Conservation (phyloP, 345 rosid species). For the Citrus trifoliata region DNA sequence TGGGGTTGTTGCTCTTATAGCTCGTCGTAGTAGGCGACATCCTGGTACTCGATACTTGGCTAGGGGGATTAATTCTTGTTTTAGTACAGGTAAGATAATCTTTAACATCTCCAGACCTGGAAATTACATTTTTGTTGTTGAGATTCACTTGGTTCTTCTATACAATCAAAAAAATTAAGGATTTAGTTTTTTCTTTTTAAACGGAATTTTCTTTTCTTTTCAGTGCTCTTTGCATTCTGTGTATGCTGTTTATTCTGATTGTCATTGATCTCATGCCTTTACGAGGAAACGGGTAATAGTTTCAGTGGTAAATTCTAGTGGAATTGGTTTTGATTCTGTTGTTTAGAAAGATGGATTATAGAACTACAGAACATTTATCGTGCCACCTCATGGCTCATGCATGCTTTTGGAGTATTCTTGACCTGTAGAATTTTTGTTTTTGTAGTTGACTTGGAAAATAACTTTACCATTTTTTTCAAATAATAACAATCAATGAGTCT, state of each 20-base stretch:
- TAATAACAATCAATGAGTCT: background rate
- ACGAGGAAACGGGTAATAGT: background rate
- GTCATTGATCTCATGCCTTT: background rate
- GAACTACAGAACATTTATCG: background rate
- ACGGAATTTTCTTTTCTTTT: background rate
- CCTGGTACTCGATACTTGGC: conserved; percentile 99
- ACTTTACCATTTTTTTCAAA: too few species aligned
- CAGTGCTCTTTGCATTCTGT: background rate
- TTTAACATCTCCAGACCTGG: conserved; percentile 1
- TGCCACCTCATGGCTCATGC: background rate
- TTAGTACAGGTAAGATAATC: conserved; percentile 75
- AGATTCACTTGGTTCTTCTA: background rate
- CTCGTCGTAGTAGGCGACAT: conserved; percentile 96
- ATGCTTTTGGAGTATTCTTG: background rate
- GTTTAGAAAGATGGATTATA: background rate
- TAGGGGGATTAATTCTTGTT: conserved; percentile 96
- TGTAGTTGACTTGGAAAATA: background rate
- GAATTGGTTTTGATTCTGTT: background rate
- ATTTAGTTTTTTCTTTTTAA: background rate
- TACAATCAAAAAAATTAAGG: background rate
- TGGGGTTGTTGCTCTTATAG: conserved; percentile 87
- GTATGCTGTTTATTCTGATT: background rate
- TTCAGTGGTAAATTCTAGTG: background rate
- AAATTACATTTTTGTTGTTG: background rate
- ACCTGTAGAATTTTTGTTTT: background rate